Evolutionary conservation across 176 grass and related monocot species (phyloP), one percentile per base, ranked within the genome.

Genomic region (Avena eriantha): DNA sequence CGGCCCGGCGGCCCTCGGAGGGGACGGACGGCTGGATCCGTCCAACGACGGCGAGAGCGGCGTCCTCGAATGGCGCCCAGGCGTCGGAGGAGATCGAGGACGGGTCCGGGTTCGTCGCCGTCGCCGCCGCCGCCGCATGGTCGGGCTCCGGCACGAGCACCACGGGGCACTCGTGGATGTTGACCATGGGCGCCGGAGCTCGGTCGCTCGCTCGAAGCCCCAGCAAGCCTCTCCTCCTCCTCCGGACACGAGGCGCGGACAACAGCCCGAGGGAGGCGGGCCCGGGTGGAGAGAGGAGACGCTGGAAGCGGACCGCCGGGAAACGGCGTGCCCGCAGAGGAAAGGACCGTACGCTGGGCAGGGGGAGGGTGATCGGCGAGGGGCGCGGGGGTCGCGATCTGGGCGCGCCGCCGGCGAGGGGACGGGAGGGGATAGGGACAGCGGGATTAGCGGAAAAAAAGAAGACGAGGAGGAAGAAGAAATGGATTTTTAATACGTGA

Each of bases 21-120:
- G 87, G 48, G 18, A 77, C 51, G 76, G 90, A 96, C n/a, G 96
- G 96, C 84, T 92, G 92, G 78, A 98, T 89, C 82, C 72, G 87
- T 33, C 47, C 39, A 53, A 96, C 45, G 14, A 98, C 88, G 10
- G 93, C 79, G 69, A 54, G 36, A 10, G 93, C 79, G 46, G 96
- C 96, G 69, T 66, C 33, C 91, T 98, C 96, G 39, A 95, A 89
- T 36, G 69, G 93, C 46, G 48, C 63, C 93, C 93, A 96, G 18
- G 65, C 68, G 23, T 85, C 79, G 8, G 82, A 74, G 59, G 83
- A 86, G 41, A 98, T 89, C 17, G 82, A 84, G 23, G 78, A 69
- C 4, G 88, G 96, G 74, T 95, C 86, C 39, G 90, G 93, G 84
- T 88, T 91, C 8, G 88, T 78, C 21, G 61, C 51, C 8, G 88